Evolutionary conservation across 2,329 filamentous ascomycete genomes (phyloP).

Genomic region (Diaporthe helianthi): DNA sequence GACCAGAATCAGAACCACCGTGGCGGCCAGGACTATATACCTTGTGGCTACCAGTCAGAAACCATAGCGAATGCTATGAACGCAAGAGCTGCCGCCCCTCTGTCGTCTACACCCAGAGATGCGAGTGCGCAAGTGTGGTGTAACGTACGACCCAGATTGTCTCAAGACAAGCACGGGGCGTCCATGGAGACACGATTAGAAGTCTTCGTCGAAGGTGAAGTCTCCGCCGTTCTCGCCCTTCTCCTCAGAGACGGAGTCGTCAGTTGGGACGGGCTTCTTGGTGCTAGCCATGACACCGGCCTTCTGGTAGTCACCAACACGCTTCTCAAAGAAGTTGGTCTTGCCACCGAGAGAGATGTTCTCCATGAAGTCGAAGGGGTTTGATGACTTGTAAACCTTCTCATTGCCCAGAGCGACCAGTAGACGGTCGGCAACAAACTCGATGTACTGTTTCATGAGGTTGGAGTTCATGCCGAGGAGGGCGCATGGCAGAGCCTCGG

Average conservation of each 20-base stretch:
- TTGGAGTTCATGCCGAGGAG: constrained; percentile 97
- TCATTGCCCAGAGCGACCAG: constrained; percentile 91
- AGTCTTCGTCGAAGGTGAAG: constrained; percentile 96
- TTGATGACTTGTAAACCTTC: constrained; percentile 90
- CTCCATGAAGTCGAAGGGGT: constrained; percentile 99
- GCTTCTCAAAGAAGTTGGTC: constrained; percentile 99
- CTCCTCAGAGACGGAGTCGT: constrained; percentile 54
- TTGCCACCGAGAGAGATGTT: constrained; percentile 98
- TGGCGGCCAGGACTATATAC: constrained; percentile 18
- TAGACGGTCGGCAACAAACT: constrained; percentile 97
- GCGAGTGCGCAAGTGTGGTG: constrained; percentile 17
- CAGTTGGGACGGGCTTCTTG: constrained; percentile 65
- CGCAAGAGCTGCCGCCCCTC: constrained; percentile 17
- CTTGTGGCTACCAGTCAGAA: constrained; percentile 17
- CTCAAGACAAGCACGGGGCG: constrained; percentile 25
- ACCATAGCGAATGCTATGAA: constrained; percentile 20
- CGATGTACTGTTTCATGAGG: constrained; percentile 99
- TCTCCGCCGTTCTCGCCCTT: constrained; percentile 72
- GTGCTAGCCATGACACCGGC: constrained; percentile 96
- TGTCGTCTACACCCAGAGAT: constrained; percentile 32
- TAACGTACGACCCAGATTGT: constrained; percentile 14
- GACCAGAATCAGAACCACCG: constrained; percentile 11
- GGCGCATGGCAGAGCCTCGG: constrained; percentile 89
- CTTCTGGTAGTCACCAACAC: constrained; percentile 99
- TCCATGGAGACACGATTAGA: constrained; percentile 63